Evolutionary conservation across 2,329 filamentous ascomycete species (phyloP).

Genomic region (Tolypocladium nubicola): DNA sequence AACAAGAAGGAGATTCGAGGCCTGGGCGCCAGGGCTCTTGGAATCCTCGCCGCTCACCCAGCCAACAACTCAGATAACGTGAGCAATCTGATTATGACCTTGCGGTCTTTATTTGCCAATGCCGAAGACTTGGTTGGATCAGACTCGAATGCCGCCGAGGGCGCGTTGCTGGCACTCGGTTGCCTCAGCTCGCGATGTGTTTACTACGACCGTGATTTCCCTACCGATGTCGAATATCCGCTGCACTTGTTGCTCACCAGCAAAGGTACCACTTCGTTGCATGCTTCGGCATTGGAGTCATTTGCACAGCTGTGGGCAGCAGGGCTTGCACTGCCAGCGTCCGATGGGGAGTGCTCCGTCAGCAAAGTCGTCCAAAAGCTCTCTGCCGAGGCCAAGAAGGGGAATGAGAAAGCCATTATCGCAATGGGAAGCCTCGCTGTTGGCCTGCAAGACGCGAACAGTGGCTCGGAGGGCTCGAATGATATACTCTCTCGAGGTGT

Average conservation of each 20-base stretch:
- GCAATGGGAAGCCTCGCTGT: constrained; percentile 69
- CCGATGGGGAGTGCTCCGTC: constrained; percentile 17
- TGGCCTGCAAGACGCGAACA: constrained; percentile 34
- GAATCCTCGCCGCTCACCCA: constrained; percentile 64
- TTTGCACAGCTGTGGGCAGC: constrained; percentile 37
- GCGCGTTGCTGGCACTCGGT: constrained; percentile 32
- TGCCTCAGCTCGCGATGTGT: constrained; percentile 32
- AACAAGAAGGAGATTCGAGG: constrained; percentile 61
- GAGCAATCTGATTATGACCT: constrained; percentile 11
- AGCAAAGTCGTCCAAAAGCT: constrained; percentile 50
- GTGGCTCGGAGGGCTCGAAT: constrained; percentile 13
- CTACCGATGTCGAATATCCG: constrained; percentile 17
- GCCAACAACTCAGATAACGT: constrained; percentile 24
- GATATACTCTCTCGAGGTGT: constrained; percentile 18
- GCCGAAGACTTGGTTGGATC: constrained; percentile 30
- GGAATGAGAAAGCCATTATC: constrained; percentile 72
- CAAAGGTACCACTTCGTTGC: constrained; percentile 21
- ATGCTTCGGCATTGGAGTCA: constrained; percentile 33
- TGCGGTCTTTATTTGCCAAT: constrained; percentile 33
- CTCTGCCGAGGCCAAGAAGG: constrained; percentile 59
- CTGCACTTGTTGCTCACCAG: constrained; percentile 20
- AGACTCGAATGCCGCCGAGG: constrained; percentile 35
- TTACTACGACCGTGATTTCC: constrained; percentile 28
- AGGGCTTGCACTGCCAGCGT: constrained; percentile 24
- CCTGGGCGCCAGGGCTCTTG: constrained; percentile 59